These are phyloP conservation scores for Pleurotus tuber-regium DNA, from an alignment of 768 basidiomycete species.

Conservation along the genomic window DNA sequence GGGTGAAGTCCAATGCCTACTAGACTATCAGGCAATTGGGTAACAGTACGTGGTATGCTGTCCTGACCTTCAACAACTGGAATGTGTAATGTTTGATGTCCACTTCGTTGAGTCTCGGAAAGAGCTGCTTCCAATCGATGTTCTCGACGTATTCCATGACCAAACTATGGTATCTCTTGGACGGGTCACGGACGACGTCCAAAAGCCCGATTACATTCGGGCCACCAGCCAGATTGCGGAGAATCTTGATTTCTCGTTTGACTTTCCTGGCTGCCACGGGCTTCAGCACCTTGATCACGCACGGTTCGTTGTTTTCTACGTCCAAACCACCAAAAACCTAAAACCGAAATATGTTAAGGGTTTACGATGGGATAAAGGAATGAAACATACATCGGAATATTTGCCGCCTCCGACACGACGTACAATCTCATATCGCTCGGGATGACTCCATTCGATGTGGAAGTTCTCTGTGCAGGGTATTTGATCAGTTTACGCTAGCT, in stretches of 20 bases:
- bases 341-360: neutral
- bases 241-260: slow-evolving; percentile 73
- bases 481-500: neutral
- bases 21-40: neutral
- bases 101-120: slow-evolving; percentile 54
- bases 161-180: slow-evolving; percentile 59
- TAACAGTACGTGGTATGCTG: neutral
- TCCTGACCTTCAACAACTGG: slow-evolving; percentile 53
- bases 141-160: slow-evolving; percentile 70
- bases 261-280: slow-evolving; percentile 72
- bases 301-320: slow-evolving; percentile 49
- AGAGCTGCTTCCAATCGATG: slow-evolving; percentile 62
- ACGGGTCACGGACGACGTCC: slow-evolving; percentile 69
- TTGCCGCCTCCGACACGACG: slow-evolving; percentile 63
- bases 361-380: neutral
- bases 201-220: slow-evolving; percentile 66
- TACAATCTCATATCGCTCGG: slow-evolving; percentile 66
- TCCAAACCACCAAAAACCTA: slow-evolving; percentile 63
- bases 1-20: slow-evolving; percentile 65
- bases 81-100: slow-evolving; percentile 69
- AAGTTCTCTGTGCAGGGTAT: slow-evolving; percentile 43
- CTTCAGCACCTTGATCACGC: slow-evolving; percentile 71
- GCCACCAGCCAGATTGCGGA: slow-evolving; percentile 66
- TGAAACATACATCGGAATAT: slow-evolving; percentile 54
- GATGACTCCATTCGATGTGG: slow-evolving; percentile 60